Evolutionary conservation across 371 early-diverging fungal species (phyloP), one percentile per base, ranked within the genome.

Genomic region (Mortierella sp.): DNA sequence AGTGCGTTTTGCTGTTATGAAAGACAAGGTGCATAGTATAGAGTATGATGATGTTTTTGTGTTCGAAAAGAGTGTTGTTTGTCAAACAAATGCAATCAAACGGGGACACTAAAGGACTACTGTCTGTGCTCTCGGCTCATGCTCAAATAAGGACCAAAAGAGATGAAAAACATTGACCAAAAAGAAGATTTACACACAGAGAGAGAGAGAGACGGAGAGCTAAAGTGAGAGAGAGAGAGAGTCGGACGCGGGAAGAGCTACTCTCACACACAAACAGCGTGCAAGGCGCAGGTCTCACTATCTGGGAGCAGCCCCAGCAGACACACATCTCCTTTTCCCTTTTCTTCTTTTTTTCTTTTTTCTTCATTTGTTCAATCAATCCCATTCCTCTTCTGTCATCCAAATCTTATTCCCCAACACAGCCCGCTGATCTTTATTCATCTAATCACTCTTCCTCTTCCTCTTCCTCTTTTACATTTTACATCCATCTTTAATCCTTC

Each of bases 271-370:
- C 1, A 9, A 54, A 18, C 18, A 30, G 30, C 30, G 30, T n/a
- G 54, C 26, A 54, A 22, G 54, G 4, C 26, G 1, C 24, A 18
- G 5, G 52, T 20, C 3, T 11, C 11, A 18, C 22, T 54, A 5
- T 20, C 49, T 49, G 49, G 16, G 4, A 49, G 8, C 60, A 37
- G 22, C 22, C n/a, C 22, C 14, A n/a, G 18, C 12, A 11, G 4
- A 37, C 3, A 60, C 4, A 28, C 57, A 54, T 26, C 28, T n/a
- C 28, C 28, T 39, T 39, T 24, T 20, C 14, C n/a, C 8, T 39
- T 59, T 60, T 58, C 47, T 5, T 20, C 35, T 54, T 52, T 39
- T 62, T 62, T 43, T 62, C 51, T n/a, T 39, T 40, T 54, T 62
- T 35, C 45, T 24, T 60, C 26, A 18, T 60, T 39, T 37, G 11